These are phyloP conservation scores for Pseudozyma sp. DNA, from an alignment of 1,284 basidiomycete species.

Conservation along the genomic window DNA sequence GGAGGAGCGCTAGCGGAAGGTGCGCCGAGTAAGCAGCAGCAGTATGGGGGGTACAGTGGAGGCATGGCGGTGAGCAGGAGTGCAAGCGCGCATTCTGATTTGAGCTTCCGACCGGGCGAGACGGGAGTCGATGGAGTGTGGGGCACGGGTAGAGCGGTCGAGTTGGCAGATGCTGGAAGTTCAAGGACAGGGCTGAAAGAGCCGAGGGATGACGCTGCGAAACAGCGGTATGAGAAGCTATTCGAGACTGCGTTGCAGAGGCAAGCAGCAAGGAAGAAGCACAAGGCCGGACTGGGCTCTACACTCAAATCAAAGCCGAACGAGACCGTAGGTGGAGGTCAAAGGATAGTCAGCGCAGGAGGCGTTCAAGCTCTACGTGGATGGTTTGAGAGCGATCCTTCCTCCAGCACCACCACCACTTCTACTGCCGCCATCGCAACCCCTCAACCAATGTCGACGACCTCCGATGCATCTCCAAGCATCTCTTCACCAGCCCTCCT, in stretches of 20 bases:
- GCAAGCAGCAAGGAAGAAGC: neutral
- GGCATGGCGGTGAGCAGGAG: constrained; percentile 20
- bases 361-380: constrained; percentile 29
- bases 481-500: neutral
- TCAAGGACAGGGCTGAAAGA: constrained; percentile 9
- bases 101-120: neutral
- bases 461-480: neutral
- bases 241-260: constrained; percentile 13
- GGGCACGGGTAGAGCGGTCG: constrained; percentile 12
- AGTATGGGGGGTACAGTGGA: neutral
- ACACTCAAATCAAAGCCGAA: constrained; percentile 3
- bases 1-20: constrained; percentile 31
- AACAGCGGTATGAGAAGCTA: constrained; percentile 27
- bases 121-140: constrained; percentile 8
- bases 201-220: constrained; percentile 17
- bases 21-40: constrained; percentile 34
- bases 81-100: constrained; percentile 17
- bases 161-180: constrained; percentile 19
- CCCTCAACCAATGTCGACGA: neutral
- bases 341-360: constrained; percentile 4
- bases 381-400: constrained; percentile 41
- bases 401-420: constrained; percentile 4
- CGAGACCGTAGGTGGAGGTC: neutral
- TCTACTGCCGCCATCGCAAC: neutral
- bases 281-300: constrained; percentile 5